A percentile compares a stretch with the other conserved stretches of the same genome.
These are phyloP conservation scores for Nakazawaea wyomingensis DNA, from an alignment of 805 yeast species.

Conservation along the genomic window DNA sequence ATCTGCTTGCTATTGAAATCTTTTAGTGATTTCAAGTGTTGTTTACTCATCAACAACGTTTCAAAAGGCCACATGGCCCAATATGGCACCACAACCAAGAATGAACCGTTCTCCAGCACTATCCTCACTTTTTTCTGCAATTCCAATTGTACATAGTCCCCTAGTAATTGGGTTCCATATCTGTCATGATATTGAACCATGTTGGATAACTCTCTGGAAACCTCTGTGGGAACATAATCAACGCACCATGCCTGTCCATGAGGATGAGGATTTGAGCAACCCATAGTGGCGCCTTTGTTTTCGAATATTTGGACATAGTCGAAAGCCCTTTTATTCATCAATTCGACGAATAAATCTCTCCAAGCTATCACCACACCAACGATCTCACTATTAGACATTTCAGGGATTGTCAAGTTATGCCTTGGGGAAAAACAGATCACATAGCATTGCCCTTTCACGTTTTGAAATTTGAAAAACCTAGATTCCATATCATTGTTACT, in stretches of 20 bases:
- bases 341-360: constrained; percentile 44
- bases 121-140: constrained; percentile 44
- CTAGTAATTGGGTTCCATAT: constrained; percentile 46
- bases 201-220: constrained; percentile 48
- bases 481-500: constrained; percentile 26
- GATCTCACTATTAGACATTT: constrained; percentile 44
- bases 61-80: constrained; percentile 87
- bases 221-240: constrained; percentile 61
- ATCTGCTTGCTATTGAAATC: constrained; percentile 43
- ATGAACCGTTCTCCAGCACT: constrained; percentile 56
- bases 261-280: constrained; percentile 78
- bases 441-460: constrained; percentile 62
- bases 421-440: constrained; percentile 72
- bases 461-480: constrained; percentile 46
- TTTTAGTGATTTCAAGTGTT: constrained; percentile 44
- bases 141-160: constrained; percentile 58
- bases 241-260: constrained; percentile 82
- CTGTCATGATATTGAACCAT: constrained; percentile 42
- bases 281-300: constrained; percentile 77
- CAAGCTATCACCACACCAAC: constrained; percentile 52
- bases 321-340: constrained; percentile 34
- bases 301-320: constrained; percentile 69
- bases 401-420: constrained; percentile 62
- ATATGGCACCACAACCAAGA: constrained; percentile 67
- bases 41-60: constrained; percentile 55